Percentiles rank a stretch among this genome's conserved stretches.
phyloP scores from a whole-genome alignment of 2,329 filamentous ascomycete genomes.

The Fusarium sp. region DNA sequence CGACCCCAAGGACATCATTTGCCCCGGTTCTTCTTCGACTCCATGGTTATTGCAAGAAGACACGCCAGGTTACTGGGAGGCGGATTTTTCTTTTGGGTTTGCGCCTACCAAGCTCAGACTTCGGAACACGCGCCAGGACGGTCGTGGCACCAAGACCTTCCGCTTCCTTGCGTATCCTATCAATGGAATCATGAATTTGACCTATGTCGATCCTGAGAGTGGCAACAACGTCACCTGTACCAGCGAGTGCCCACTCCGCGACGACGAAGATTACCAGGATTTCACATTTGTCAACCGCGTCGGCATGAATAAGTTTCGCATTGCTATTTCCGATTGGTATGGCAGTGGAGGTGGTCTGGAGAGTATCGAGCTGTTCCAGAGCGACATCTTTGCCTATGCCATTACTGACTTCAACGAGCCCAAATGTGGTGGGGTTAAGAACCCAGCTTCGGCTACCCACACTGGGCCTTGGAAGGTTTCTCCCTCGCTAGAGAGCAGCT shows the following conservation, averaged over 20 bases:
- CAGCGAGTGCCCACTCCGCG: slow-evolving; percentile 83
- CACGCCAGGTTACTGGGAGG: slow-evolving; percentile 82
- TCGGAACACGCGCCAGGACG: slow-evolving; percentile 86
- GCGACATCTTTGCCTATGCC: slow-evolving; percentile 87
- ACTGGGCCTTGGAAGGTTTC: slow-evolving; percentile 80
- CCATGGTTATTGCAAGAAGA: slow-evolving; percentile 83
- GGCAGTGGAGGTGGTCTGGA: slow-evolving; percentile 84
- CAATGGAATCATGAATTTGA: slow-evolving; percentile 95
- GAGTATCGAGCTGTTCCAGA: slow-evolving; percentile 86
- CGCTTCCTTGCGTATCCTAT: slow-evolving; percentile 86
- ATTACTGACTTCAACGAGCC: slow-evolving; percentile 91
- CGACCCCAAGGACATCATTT: slow-evolving; percentile 84
- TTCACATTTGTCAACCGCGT: slow-evolving; percentile 90
- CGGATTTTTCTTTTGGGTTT: slow-evolving; percentile 84
- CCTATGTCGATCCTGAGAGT: slow-evolving; percentile 80
- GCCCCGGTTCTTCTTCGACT: slow-evolving; percentile 73
- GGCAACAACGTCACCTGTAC: slow-evolving; percentile 78
- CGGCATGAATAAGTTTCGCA: slow-evolving; percentile 85
- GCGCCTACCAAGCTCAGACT: slow-evolving; percentile 86
- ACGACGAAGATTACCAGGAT: slow-evolving; percentile 79
- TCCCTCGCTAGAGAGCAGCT: slow-evolving; percentile 73
- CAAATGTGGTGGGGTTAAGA: slow-evolving; percentile 71
- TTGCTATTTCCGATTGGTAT: slow-evolving; percentile 90
- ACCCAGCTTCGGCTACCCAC: slow-evolving; percentile 70
- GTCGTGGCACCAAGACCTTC: slow-evolving; percentile 87